Conservation (phyloP, 306 rosid species). For the Luffa aegyptiaca region DNA sequence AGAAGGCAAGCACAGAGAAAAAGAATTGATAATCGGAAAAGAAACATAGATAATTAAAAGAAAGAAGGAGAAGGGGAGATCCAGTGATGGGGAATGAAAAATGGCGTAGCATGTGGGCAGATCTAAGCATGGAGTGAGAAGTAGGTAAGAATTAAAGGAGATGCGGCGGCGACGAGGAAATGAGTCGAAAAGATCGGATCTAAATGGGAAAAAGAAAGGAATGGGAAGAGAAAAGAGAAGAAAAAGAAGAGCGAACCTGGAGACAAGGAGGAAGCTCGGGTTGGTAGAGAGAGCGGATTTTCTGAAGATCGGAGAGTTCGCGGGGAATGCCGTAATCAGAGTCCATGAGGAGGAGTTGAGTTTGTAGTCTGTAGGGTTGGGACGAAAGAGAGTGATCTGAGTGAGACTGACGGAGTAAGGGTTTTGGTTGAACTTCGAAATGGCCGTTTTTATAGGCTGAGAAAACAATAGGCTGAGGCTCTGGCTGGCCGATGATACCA, state of each 20-base stretch:
- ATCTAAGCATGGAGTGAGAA: not conserved
- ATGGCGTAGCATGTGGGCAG: not conserved
- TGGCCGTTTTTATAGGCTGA: not conserved
- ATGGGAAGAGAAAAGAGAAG: no score
- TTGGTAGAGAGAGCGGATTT: conserved; percentile 58
- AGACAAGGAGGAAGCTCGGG: conserved; percentile 87
- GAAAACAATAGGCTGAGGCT: no score
- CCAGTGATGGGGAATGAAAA: not conserved
- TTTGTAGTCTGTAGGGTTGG: not conserved
- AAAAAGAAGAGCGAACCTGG: conserved; percentile 22
- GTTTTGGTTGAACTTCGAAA: not conserved
- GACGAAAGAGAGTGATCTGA: not conserved
- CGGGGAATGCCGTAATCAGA: conserved; percentile 92
- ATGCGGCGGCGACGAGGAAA: not conserved
- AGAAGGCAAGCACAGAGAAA: not conserved
- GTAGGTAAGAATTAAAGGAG: not conserved
- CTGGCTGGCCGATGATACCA: not conserved
- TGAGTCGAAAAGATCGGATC: not conserved
- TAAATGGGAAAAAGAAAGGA: no score
- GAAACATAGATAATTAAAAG: not conserved
- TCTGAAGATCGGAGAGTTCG: conserved; percentile 85
- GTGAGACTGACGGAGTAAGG: not conserved
- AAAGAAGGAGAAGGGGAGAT: not conserved
- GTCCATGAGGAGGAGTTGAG: conserved; percentile 28
- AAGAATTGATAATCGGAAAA: not conserved